Conservation (phyloP, 176 grass and related monocot genomes). For the Elymus sibiricus region DNA sequence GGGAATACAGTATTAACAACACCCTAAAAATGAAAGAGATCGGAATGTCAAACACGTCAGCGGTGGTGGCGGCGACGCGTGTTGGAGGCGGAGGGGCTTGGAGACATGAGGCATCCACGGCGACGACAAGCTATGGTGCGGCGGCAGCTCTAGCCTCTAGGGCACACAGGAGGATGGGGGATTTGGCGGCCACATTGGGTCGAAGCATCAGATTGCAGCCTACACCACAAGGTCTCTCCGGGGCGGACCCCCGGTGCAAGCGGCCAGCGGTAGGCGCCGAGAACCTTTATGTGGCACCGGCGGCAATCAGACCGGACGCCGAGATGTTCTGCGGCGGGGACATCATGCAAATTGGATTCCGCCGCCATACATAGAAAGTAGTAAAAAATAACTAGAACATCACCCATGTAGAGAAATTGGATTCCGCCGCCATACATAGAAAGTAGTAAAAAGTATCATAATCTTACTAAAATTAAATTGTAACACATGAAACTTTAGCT, state of each 20-base stretch:
- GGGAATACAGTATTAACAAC: neutral
- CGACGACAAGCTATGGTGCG: neutral
- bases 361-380: too few relatives aligned
- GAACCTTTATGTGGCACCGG: neutral
- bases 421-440: too few relatives aligned
- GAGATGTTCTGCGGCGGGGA: neutral
- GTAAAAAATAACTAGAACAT: too few relatives aligned
- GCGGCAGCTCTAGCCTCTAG: neutral
- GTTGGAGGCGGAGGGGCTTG: neutral
- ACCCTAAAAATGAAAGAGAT: neutral
- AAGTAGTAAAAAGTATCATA: too few relatives aligned
- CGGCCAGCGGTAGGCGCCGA: neutral
- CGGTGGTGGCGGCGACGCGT: neutral
- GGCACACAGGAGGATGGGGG: neutral
- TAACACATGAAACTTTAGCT: too few relatives aligned
- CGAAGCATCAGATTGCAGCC: neutral
- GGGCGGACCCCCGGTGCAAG: neutral
- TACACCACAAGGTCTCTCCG: neutral
- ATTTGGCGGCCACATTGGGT: neutral
- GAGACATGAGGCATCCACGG: neutral
- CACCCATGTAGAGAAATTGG: too few relatives aligned
- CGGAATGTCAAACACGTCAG: neutral
- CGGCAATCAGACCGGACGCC: neutral
- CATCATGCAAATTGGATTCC: too few relatives aligned
- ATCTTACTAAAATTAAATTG: too few relatives aligned